Evolutionary conservation across 2,329 filamentous ascomycete species (phyloP), one percentile per base, ranked within the genome.

Genomic region (Trichoderma atroviride): DNA sequence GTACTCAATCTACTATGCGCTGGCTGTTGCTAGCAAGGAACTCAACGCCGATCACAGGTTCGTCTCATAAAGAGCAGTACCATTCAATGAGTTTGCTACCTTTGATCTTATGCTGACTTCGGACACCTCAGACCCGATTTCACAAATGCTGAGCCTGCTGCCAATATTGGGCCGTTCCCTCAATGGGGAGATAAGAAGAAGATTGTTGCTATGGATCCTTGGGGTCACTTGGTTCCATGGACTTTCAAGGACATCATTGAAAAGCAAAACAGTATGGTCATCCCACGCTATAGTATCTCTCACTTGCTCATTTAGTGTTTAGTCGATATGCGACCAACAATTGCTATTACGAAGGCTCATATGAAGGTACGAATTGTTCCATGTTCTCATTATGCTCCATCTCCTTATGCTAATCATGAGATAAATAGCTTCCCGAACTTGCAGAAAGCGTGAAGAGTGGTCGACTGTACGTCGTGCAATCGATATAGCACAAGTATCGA

Each of bases 141-240:
- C 74, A 88, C 84, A 72, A 83, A 98, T 79, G 97, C 94, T 11
- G 92, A 98, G 79, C 96, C 96, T 14, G 94, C 94, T n/a, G 92
- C 89, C 27, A 88, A 91, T 65, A 93, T 98, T 77, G 94, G 94
- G 0, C 94, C 93, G 9, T 97, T 97, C 75, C 90, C 92, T 9
- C 89, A 96, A 81, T 99, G 95, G 95, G 88, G 87, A 31, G 92
- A 97, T 77, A 88, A 87, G 76, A 93, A 93, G 80, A 98, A 97
- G 84, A 98, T 99, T 72, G 95, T 98, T 16, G 93, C 95, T 22
- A 97, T 99, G 93, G 96, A 98, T 78, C 95, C 95, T 0, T 92
- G 91, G 79, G 95, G 96, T 7, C 96, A 98, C 82, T 83, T 97
- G 70, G 88, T 91, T 10, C 92, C 93, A 10, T 94, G 91, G 90